Base-by-base conservation (phyloP, 169 alveolate species). In the Plasmodium cynomolgi region DNA sequence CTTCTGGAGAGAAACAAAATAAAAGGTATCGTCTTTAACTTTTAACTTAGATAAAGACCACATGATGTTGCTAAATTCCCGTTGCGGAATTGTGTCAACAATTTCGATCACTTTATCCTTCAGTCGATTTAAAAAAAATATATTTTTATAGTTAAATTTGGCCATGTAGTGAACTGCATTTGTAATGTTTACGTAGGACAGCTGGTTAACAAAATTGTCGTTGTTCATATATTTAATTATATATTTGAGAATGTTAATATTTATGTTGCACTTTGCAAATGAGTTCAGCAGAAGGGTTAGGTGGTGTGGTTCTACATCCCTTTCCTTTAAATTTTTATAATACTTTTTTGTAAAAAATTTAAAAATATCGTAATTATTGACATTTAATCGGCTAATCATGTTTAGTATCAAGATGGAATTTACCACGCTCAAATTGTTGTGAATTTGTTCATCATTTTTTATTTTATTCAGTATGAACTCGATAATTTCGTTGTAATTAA, bases 131-230 rank as follows among this genome's bases (percentile, higher is more conserved):
- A 91, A 31, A 82, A 91, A 91, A 4, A n/a, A 26, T 31, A 11
- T 54, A 83, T 91, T 91, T 33, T 71, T 75, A 79, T 91, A 82
- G 75, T 91, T 91, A 72, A 91, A 91, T 81, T 91, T 91, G n/a
- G 95, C 95, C 95, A 91, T 91, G 39, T 91, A 91, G 58, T 91
- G 95, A 72, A 91, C 71, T 29, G 95, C 95, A 29, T 91, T 91
- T 39, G 92, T 83, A 82, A 91, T 91, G 54, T 91, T 91, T 47
- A 91, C 95, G 68, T 91, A 91, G 54, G 95, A 91, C 75, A 91
- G 77, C 29, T 81, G 79, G 56, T 81, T 91, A 81, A 91, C 54
- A 47, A 91, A 91, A 82, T 91, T 71, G 29, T 91, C 81, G 26
- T 81, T 91, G 83, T 91, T 91, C 95, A 91, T 91, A 73, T 91